Base-by-base conservation (phyloP, 805 yeast genomes). In the Barnettozyma wickerhamii region DNA sequence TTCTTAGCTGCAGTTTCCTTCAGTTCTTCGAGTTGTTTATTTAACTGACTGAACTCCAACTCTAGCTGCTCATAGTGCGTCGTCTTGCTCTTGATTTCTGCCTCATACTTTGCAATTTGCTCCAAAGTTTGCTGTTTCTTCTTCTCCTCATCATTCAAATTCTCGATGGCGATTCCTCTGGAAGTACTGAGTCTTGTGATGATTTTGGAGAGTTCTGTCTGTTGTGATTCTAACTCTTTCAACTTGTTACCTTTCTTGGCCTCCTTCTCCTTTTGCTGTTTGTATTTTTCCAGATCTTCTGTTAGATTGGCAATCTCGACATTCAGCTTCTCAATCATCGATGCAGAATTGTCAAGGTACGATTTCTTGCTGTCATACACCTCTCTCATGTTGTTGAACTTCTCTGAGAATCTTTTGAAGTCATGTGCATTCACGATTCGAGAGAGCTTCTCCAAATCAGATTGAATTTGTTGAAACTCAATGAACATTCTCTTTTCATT, bases 381-480 rank as follows among this genome's bases (percentile, higher is more conserved):
- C 9, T 66, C 66, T 32, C 75, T 64, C 36, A 75, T 71, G 27
- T 72, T 60, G 30, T 65, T 59, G 41, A 68, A 72, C 41, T 64
- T 69, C 15, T 58, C 56, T 6, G 70, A 64, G 45, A 68, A 65
- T 14, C 55, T 52, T 26, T 69, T 57, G 56, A 76, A 90, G 52
- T 84, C 89, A 57, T 84, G 84, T 7, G 95, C 90, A 36, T 81
- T 81, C 2, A 88, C 84, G 1, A 87, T 72, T 50, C 84, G 73
- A 14, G 84, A 71, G 26, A 84, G 63, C 32, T 81, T 79, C 60
- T 91, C 97, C 44, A 86, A 66, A 52, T 86, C 89, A 6, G 85
- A 70, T 52, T 85, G 93, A 10, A 84, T 76, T 42, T 84, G 88
- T 64, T 91, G 97, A 60, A 74, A 90, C 55, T 91, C 97, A 27